Conservation (phyloP, 2,329 filamentous ascomycete species). For the Monilinia vaccinii-corymbosi region DNA sequence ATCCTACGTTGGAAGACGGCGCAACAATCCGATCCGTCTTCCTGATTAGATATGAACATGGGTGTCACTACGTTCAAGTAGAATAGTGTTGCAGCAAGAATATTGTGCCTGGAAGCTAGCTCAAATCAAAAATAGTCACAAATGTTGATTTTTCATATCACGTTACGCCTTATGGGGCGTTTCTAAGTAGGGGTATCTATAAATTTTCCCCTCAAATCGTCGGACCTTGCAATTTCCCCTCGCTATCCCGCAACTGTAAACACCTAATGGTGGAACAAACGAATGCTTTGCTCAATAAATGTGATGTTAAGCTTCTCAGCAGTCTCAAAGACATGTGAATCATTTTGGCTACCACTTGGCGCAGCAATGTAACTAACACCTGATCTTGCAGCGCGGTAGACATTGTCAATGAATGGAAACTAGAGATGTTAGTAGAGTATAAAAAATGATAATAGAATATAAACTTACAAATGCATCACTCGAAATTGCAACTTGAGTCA, state of each 20-base stretch:
- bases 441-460: background rate
- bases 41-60: background rate
- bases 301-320: slow-evolving; percentile 87
- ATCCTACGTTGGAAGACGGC: background rate
- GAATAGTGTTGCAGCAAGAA: background rate
- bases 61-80: background rate
- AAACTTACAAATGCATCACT: slow-evolving; percentile 86
- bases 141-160: slow-evolving; percentile 8
- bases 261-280: slow-evolving; percentile 85
- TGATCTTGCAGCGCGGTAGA: slow-evolving; percentile 81
- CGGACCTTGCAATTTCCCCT: slow-evolving; percentile 15
- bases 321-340: slow-evolving; percentile 72
- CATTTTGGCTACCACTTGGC: slow-evolving; percentile 83
- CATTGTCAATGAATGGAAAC: slow-evolving; percentile 98
- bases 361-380: slow-evolving; percentile 95
- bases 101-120: background rate
- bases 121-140: background rate
- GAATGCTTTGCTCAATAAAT: slow-evolving; percentile 89
- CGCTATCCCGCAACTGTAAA: slow-evolving; percentile 1
- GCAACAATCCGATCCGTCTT: background rate
- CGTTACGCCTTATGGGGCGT: background rate
- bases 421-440: slow-evolving; percentile 29
- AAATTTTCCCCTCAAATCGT: slow-evolving; percentile 1
- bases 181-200: slow-evolving; percentile 12
- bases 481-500: slow-evolving; percentile 75